Evolutionary conservation across 129 eudicot species (phyloP).

Genomic region (Escallonia rubra): DNA sequence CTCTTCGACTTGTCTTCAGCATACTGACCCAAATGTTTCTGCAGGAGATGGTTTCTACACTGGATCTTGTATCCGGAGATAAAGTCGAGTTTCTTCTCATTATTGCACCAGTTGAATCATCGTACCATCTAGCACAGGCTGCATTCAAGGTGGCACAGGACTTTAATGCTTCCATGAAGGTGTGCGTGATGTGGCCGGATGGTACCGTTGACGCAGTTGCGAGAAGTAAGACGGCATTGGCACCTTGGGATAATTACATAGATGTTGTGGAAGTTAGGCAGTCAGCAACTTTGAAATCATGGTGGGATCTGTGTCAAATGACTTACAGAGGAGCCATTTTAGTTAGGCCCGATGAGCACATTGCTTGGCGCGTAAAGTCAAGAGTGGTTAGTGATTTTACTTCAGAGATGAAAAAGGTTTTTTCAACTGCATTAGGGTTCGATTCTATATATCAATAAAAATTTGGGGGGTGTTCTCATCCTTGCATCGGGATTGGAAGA

Average conservation of each 20-base stretch:
- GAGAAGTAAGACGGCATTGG: conserved; percentile 34
- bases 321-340: conserved; percentile 81
- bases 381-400: conserved; percentile 38
- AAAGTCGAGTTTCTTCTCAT: conserved; percentile 68
- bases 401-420: conserved; percentile 49
- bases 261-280: conserved; percentile 63
- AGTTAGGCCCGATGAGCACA: conserved; percentile 92
- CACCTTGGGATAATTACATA: conserved; percentile 47
- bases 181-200: conserved; percentile 70
- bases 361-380: conserved; percentile 80
- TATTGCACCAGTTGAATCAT: conserved; percentile 63
- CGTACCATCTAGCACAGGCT: conserved; percentile 59
- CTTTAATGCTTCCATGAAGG: conserved; percentile 38
- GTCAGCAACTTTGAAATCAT: conserved; percentile 39
- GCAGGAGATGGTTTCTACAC: conserved; percentile 59
- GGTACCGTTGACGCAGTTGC: conserved; percentile 24
- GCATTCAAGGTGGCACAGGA: conserved; percentile 56
- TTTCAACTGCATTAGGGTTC: conserved; percentile 41
- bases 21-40: neutral
- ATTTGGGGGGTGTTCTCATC: too few relatives aligned
- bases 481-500: too few relatives aligned
- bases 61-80: conserved; percentile 65
- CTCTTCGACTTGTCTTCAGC: too few relatives aligned
- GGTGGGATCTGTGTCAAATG: conserved; percentile 94
- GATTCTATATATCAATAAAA: neutral